Conservation (phyloP, 2,329 filamentous ascomycete genomes). For the Aspergillus viridinutans region DNA sequence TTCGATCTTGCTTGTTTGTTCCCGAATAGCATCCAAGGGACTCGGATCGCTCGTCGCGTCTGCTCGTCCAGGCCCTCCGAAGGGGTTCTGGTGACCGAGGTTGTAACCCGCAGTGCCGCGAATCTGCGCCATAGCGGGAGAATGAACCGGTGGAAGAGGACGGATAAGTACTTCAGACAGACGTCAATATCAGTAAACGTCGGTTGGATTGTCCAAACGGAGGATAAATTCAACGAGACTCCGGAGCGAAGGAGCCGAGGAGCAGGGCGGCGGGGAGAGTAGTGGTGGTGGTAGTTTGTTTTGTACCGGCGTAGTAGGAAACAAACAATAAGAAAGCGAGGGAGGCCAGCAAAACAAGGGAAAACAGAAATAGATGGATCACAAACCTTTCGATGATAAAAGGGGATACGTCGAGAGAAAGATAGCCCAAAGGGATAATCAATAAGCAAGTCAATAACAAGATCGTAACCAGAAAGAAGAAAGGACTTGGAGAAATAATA, state of each 20-base stretch:
- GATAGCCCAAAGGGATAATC: background rate
- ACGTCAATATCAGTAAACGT: background rate
- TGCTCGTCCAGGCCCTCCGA: constrained; percentile 57
- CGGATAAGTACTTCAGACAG: constrained; percentile 1
- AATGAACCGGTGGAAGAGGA: constrained; percentile 3
- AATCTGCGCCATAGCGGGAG: constrained; percentile 46
- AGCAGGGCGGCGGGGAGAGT: background rate
- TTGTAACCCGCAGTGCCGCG: constrained; percentile 76
- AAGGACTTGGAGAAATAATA: background rate
- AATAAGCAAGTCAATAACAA: background rate
- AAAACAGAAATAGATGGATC: background rate
- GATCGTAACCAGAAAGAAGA: background rate
- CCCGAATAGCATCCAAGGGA: constrained; percentile 80
- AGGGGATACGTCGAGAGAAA: background rate
- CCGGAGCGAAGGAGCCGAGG: background rate
- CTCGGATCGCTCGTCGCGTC: constrained; percentile 66
- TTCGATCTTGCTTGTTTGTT: constrained; percentile 98
- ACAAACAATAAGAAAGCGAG: background rate
- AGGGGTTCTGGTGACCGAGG: constrained; percentile 69
- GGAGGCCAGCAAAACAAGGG: background rate
- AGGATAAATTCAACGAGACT: constrained; percentile 2
- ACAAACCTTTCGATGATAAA: background rate
- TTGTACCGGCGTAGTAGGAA: background rate
- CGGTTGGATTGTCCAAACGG: background rate
- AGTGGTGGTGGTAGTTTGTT: background rate